Evolutionary conservation across 345 rosid species (phyloP).

Genomic region (Arabidopsis arenosa): DNA sequence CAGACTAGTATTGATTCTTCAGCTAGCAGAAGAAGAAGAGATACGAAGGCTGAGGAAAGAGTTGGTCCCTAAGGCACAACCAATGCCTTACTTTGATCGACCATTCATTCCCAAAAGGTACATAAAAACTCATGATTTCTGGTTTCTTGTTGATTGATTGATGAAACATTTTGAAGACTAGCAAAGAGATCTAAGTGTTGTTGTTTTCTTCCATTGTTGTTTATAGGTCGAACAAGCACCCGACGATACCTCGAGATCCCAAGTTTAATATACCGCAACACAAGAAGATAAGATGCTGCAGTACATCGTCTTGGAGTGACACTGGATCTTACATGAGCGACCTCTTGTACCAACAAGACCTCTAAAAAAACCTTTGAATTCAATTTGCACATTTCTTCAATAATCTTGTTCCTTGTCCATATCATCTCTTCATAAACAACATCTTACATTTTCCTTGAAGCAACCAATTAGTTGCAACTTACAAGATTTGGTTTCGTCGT

Average conservation of each 20-base stretch:
- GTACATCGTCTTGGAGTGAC: conserved; percentile 47
- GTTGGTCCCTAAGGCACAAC: conserved; percentile 86
- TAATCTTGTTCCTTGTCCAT: conserved; percentile 26
- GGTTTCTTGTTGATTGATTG: not conserved
- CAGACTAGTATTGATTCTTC: not conserved
- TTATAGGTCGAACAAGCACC: conserved; percentile 74
- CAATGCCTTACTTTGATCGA: conserved; percentile 91
- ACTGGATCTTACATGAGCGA: conserved; percentile 42
- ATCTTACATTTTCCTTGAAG: not conserved
- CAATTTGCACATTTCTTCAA: conserved; percentile 15
- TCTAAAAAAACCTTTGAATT: not conserved
- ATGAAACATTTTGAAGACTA: not conserved
- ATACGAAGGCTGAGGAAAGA: conserved; percentile 75
- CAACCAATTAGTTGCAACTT: conserved; percentile 33
- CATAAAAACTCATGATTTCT: not conserved
- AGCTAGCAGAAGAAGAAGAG: conserved; percentile 91
- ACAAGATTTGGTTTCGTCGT: not conserved
- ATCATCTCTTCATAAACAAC: not conserved
- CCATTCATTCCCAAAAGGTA: conserved; percentile 97
- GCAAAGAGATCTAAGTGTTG: not conserved
- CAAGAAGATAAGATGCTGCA: conserved; percentile 78
- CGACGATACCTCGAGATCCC: conserved; percentile 78
- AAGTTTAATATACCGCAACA: conserved; percentile 72
- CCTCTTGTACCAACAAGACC: conserved; percentile 39
- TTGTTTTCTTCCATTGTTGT: not conserved